These are phyloP conservation scores for Cystobasidium slooffiae DNA, from an alignment of 1,284 basidiomycete species.

Conservation along the genomic window DNA sequence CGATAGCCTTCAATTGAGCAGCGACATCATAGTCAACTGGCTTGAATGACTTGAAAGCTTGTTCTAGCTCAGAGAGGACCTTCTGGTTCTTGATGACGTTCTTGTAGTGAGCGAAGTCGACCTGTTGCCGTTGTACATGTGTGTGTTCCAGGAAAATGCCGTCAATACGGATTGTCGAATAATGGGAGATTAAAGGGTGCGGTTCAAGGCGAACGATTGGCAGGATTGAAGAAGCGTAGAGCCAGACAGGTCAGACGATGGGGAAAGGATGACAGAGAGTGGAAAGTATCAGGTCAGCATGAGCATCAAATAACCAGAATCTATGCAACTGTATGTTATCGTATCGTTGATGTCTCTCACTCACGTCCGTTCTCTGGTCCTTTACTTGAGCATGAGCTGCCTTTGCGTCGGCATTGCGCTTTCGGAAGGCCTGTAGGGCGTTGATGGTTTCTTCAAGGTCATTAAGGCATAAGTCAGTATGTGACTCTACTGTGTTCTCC, in stretches of 20 bases:
- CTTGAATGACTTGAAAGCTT: conserved; percentile 86
- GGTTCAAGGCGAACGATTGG: no score
- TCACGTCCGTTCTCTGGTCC: conserved; percentile 73
- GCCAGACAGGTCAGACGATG: no score
- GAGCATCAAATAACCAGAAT: background rate
- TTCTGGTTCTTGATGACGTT: conserved; percentile 88
- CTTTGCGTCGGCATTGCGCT: conserved; percentile 87
- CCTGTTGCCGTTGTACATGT: conserved; percentile 43
- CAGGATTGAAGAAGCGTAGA: no score
- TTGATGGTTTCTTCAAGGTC: conserved; percentile 76
- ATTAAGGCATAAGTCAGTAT: background rate
- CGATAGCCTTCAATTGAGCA: conserved; percentile 92
- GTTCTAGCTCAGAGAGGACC: conserved; percentile 90
- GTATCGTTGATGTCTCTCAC: background rate
- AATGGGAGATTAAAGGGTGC: background rate
- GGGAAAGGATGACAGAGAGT: no score
- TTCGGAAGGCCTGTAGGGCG: conserved; percentile 92
- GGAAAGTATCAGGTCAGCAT: background rate
- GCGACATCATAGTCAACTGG: conserved; percentile 93
- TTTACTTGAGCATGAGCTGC: conserved; percentile 73
- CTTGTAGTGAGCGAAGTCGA: conserved; percentile 90
- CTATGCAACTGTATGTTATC: background rate
- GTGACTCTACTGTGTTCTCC: conserved; percentile 21
- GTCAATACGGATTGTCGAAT: background rate
- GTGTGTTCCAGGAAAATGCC: background rate